These are phyloP conservation scores for Monilinia aucupariae DNA, from an alignment of 2,329 filamentous ascomycete species.

Conservation along the genomic window DNA sequence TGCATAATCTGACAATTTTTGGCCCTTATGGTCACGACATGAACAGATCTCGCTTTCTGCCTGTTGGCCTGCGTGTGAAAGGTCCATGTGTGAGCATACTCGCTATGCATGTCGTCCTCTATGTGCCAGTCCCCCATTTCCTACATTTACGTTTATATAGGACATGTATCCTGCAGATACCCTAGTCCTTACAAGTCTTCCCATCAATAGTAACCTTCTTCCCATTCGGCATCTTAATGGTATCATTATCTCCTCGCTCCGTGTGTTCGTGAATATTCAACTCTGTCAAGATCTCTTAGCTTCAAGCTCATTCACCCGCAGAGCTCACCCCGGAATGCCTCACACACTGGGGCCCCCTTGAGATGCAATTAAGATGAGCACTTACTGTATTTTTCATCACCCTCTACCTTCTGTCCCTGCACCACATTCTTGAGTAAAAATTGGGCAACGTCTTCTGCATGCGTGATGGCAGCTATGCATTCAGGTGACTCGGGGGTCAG, in stretches of 20 bases:
- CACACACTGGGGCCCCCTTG: background rate
- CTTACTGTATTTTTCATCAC: conserved; percentile 55
- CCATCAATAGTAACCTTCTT: conserved; percentile 35
- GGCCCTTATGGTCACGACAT: conserved; percentile 3
- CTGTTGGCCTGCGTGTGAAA: background rate
- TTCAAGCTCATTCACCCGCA: background rate
- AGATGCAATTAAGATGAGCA: conserved; percentile 20
- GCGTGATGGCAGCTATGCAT: conserved; percentile 59
- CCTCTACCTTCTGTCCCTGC: conserved; percentile 58
- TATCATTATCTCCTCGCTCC: conserved; percentile 89
- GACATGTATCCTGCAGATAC: background rate
- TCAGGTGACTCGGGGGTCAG: conserved; percentile 54
- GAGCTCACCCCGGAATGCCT: background rate
- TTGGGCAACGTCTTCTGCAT: conserved; percentile 76
- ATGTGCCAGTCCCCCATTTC: background rate
- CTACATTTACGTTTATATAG: background rate
- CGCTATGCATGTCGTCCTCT: background rate
- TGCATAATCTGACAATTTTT: conserved; percentile 10
- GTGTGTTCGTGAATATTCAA: conserved; percentile 86
- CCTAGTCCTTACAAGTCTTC: conserved; percentile 19
- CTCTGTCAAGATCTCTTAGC: conserved; percentile 46
- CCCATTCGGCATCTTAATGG: conserved; percentile 58
- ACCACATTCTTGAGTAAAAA: conserved; percentile 82
- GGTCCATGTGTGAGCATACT: background rate
- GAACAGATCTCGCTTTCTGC: background rate